Evolutionary conservation across 805 yeast species (phyloP).

Genomic region (Kluyveromyces dobzhanskii): DNA sequence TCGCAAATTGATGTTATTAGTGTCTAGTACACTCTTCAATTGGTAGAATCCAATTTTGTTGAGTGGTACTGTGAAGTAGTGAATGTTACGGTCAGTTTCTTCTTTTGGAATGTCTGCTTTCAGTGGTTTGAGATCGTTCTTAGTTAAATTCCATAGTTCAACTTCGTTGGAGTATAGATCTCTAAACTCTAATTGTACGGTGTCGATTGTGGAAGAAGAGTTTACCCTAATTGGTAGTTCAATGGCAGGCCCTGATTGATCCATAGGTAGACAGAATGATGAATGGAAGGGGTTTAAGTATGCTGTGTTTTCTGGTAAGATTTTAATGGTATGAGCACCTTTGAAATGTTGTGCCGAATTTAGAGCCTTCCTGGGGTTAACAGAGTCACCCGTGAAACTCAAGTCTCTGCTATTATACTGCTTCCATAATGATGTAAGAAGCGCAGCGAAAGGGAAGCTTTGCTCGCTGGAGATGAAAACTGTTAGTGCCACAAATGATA

Average conservation of each 20-base stretch:
- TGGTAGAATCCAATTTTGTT: conserved; percentile 69
- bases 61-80: conserved; percentile 59
- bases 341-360: conserved; percentile 49
- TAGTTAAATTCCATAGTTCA: conserved; percentile 44
- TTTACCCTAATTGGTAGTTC: conserved; percentile 69
- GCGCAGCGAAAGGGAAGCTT: conserved; percentile 38
- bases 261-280: conserved; percentile 49
- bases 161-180: conserved; percentile 46
- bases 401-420: conserved; percentile 37
- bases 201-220: conserved; percentile 64
- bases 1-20: conserved; percentile 51
- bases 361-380: conserved; percentile 21
- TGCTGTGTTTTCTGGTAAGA: conserved; percentile 87
- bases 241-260: conserved; percentile 27
- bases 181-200: conserved; percentile 53
- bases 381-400: conserved; percentile 43
- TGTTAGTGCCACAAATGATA: conserved; percentile 40
- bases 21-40: conserved; percentile 58
- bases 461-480: conserved; percentile 45
- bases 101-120: conserved; percentile 15
- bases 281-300: conserved; percentile 66
- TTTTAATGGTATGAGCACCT: conserved; percentile 80
- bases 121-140: conserved; percentile 42
- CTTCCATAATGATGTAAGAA: conserved; percentile 37
- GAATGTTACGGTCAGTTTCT: conserved; percentile 28